phyloP scores from a whole-genome alignment of 108 stramenopile species.

The Nannochloropsis salina region DNA sequence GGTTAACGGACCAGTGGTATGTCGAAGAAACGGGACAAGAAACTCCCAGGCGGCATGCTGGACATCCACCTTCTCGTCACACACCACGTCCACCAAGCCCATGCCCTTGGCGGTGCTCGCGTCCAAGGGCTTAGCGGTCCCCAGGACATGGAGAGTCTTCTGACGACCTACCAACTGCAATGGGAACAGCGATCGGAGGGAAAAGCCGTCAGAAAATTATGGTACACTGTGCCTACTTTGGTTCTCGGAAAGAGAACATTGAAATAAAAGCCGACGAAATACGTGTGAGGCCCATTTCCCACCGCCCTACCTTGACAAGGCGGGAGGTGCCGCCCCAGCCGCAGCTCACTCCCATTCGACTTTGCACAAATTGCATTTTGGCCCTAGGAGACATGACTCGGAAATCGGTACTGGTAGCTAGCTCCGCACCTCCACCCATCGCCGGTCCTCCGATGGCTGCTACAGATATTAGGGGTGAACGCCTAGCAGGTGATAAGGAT shows the following conservation, averaged over 20 bases:
- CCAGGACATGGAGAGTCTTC: background rate
- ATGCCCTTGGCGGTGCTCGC: background rate
- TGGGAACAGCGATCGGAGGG: background rate
- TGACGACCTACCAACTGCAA: background rate
- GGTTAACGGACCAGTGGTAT: background rate
- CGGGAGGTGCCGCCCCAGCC: background rate
- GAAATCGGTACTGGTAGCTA: conserved; percentile 9
- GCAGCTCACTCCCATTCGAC: background rate
- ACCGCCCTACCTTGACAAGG: background rate
- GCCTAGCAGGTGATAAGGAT: background rate
- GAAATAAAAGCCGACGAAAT: no score
- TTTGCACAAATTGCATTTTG: background rate
- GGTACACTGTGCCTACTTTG: no score
- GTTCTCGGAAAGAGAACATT: no score
- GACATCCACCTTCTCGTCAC: background rate
- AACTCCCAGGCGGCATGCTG: background rate
- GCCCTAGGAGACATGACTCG: conserved; percentile 15
- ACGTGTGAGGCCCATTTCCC: no score
- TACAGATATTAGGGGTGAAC: background rate
- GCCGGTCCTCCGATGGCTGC: conserved; percentile 20
- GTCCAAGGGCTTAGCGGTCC: background rate
- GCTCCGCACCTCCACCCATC: conserved; percentile 21
- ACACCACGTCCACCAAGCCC: background rate
- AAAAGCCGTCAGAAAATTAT: no score
- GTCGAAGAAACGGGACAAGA: background rate